Evolutionary conservation across 805 yeast genomes (phyloP).

Genomic region (Starmera quercuum): DNA sequence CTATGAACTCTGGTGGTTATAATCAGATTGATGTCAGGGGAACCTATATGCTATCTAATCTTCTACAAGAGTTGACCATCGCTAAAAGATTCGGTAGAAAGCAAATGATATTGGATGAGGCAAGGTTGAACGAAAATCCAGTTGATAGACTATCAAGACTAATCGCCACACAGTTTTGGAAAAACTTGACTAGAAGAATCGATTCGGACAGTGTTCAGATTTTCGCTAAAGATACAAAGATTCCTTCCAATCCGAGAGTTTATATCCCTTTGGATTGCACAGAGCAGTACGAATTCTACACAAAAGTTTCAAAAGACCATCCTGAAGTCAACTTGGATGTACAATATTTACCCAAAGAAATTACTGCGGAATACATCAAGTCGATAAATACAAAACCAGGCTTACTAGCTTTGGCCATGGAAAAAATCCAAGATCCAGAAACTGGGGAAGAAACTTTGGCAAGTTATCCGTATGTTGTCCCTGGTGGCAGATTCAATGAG

Average conservation of each 20-base stretch:
- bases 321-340: conserved; percentile 63
- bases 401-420: conserved; percentile 71
- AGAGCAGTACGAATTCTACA: conserved; percentile 69
- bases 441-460: conserved; percentile 42
- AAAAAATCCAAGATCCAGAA: conserved; percentile 40
- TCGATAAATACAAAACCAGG: conserved; percentile 83
- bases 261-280: conserved; percentile 64
- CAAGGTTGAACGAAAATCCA: conserved; percentile 79
- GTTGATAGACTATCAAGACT: conserved; percentile 68
- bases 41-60: conserved; percentile 80
- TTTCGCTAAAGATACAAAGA: conserved; percentile 76
- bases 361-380: conserved; percentile 71
- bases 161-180: conserved; percentile 77
- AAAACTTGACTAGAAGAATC: conserved; percentile 61
- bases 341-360: conserved; percentile 63
- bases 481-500: conserved; percentile 96
- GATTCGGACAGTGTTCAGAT: conserved; percentile 53
- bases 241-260: conserved; percentile 63
- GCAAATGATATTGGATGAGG: conserved; percentile 75
- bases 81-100: conserved; percentile 77
- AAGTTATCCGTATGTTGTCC: conserved; percentile 86
- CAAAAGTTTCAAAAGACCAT: conserved; percentile 39
- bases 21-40: conserved; percentile 71
- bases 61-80: conserved; percentile 81
- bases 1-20: conserved; percentile 79